phyloP scores from a whole-genome alignment of 768 basidiomycete species.

The Lentinus tigrinus region DNA sequence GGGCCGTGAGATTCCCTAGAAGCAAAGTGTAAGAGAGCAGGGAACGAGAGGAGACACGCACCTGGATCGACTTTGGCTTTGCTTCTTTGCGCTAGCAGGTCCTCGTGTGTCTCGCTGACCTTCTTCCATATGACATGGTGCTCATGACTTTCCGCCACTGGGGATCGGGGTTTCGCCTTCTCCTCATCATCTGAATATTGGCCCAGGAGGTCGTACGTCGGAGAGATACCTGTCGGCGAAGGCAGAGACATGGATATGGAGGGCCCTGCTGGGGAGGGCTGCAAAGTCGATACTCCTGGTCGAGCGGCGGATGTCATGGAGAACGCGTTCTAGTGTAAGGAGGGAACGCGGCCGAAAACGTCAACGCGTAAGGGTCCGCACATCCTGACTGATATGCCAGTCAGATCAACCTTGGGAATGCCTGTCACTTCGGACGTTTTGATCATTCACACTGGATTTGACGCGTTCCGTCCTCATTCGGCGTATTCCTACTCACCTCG shows the following conservation, averaged over 20 bases:
- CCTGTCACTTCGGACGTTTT: background rate
- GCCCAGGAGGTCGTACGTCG: background rate
- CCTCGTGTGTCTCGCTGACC: background rate
- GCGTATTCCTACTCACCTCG: no score
- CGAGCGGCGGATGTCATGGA: background rate
- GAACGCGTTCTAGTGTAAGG: background rate
- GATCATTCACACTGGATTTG: background rate
- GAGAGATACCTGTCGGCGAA: background rate
- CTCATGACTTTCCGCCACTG: background rate
- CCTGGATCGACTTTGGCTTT: background rate
- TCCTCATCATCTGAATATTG: background rate
- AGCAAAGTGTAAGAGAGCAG: background rate
- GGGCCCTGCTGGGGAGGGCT: background rate
- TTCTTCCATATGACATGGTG: background rate
- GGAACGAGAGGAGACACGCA: background rate
- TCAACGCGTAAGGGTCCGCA: background rate
- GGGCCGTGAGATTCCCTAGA: no score
- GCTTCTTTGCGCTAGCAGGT: background rate
- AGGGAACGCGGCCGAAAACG: background rate
- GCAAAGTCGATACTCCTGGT: background rate
- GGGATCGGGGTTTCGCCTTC: background rate
- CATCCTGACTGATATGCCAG: background rate
- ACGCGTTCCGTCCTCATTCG: background rate
- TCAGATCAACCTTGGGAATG: background rate
- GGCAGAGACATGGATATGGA: background rate